A percentile compares a stretch with the other conserved stretches of the same genome.
Evolutionary conservation across 257 asterid genomes (phyloP).

Genomic region (Eucommia ulmoides): DNA sequence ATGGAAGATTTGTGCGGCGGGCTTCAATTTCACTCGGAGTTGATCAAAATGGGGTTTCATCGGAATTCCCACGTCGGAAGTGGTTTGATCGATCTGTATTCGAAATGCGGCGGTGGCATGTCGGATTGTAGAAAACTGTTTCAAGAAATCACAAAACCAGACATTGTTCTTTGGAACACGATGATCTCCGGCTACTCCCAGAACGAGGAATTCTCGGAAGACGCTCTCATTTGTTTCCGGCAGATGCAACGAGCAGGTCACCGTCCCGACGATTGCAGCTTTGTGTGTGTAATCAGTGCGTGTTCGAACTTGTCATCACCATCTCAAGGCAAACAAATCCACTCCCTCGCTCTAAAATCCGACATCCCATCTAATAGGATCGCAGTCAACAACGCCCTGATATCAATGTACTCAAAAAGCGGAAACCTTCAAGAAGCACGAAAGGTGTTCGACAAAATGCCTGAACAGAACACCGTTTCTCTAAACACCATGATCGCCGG

Average conservation of each 20-base stretch:
- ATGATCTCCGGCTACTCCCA: slow-evolving; percentile 65
- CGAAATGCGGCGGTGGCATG: slow-evolving; percentile 36
- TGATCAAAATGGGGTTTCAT: slow-evolving; percentile 52
- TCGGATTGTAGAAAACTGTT: slow-evolving; percentile 35
- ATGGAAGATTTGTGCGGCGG: slow-evolving; percentile 59
- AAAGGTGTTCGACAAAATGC: slow-evolving; percentile 43
- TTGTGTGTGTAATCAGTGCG: slow-evolving; percentile 47
- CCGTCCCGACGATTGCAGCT: slow-evolving; percentile 64
- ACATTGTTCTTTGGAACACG: slow-evolving; percentile 68
- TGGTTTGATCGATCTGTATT: slow-evolving; percentile 60
- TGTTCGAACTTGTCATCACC: slow-evolving; percentile 49
- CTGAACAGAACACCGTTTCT: slow-evolving; percentile 43
- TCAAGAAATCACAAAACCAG: slow-evolving; percentile 35
- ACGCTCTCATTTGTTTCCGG: slow-evolving; percentile 52
- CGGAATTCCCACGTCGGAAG: slow-evolving; percentile 53
- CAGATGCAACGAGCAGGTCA: slow-evolving; percentile 49
- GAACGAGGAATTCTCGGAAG: slow-evolving; percentile 39
- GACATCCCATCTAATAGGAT: slow-evolving; percentile 34
- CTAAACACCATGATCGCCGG: slow-evolving; percentile 63
- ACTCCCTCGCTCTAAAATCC: slow-evolving; percentile 45
- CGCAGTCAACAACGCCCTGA: slow-evolving; percentile 50
- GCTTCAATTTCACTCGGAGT: slow-evolving; percentile 47
- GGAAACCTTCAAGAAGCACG: slow-evolving; percentile 55
- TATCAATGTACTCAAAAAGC: slow-evolving; percentile 67
- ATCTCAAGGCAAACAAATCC: slow-evolving; percentile 65